Evolutionary conservation across 768 basidiomycete genomes (phyloP).

Genomic region (Pulveroboletus ravenelii): DNA sequence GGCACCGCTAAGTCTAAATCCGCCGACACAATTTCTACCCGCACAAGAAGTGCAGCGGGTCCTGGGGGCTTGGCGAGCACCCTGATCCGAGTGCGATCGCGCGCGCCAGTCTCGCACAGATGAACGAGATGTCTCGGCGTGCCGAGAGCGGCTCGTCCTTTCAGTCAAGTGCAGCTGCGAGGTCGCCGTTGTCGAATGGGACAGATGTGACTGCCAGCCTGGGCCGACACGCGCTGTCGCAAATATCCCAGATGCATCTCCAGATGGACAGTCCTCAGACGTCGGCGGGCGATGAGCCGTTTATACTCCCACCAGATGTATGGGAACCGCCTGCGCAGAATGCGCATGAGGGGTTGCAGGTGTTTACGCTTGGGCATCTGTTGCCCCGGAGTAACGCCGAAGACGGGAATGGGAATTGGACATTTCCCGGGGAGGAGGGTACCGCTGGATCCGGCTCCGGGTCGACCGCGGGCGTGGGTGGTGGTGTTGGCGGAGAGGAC

Average conservation of each 20-base stretch:
- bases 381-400: conserved; percentile 52
- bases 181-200: conserved; percentile 17
- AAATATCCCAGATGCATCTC: conserved; percentile 47
- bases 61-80: conserved; percentile 37
- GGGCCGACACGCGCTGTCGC: conserved; percentile 44
- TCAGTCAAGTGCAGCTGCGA: conserved; percentile 20
- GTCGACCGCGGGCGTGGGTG: conserved; percentile 18
- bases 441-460: conserved; percentile 7
- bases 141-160: conserved; percentile 38
- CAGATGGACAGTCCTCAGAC: conserved; percentile 18
- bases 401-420: conserved; percentile 58
- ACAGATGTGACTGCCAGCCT: conserved; percentile 9
- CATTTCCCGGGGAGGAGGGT: conserved; percentile 39
- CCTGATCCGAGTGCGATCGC: conserved; percentile 52
- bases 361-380: conserved; percentile 76
- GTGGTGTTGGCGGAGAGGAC: no score
- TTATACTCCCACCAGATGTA: conserved; percentile 23
- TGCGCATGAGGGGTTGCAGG: conserved; percentile 64
- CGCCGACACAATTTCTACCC: conserved; percentile 44
- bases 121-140: conserved; percentile 72
- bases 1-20: conserved; percentile 4
- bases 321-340: conserved; percentile 28
- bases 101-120: conserved; percentile 64
- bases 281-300: conserved; percentile 21
- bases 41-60: conserved; percentile 52